Evolutionary conservation across 1,284 basidiomycete species (phyloP).

Genomic region (Mycena sp.): DNA sequence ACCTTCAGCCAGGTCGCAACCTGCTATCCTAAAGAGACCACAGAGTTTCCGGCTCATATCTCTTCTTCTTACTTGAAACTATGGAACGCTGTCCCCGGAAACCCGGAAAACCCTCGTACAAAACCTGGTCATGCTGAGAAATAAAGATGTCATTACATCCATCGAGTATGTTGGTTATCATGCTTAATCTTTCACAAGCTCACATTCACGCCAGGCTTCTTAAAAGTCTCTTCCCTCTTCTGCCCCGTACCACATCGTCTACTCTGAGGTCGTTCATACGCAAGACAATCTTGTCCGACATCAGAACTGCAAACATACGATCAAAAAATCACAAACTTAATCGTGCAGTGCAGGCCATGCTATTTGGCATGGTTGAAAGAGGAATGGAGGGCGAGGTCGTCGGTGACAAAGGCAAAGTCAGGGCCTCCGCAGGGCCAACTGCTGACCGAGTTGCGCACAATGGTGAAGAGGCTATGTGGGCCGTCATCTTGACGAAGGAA

Average conservation of each 20-base stretch:
- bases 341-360: slow-evolving; percentile 93
- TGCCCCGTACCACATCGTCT: slow-evolving; percentile 90
- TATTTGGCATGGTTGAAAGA: slow-evolving; percentile 96
- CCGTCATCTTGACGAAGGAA: slow-evolving; percentile 93
- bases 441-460: slow-evolving; percentile 55
- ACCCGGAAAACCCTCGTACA: slow-evolving; percentile 86
- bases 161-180: slow-evolving; percentile 76
- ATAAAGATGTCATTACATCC: slow-evolving; percentile 92
- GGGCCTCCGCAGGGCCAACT: slow-evolving; percentile 52
- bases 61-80: slow-evolving; percentile 81
- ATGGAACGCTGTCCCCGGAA: slow-evolving; percentile 78
- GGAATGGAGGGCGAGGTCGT: slow-evolving; percentile 85
- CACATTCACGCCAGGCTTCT: slow-evolving; percentile 71
- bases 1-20: slow-evolving; percentile 71
- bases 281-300: slow-evolving; percentile 96
- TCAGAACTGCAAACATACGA: slow-evolving; percentile 90
- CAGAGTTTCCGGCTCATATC: slow-evolving; percentile 83
- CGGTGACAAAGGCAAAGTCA: slow-evolving; percentile 83
- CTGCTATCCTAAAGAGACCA: slow-evolving; percentile 90
- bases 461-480: slow-evolving; percentile 96
- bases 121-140: slow-evolving; percentile 92
- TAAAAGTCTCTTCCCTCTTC: slow-evolving; percentile 91
- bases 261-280: slow-evolving; percentile 87
- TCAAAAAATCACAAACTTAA: slow-evolving; percentile 97
- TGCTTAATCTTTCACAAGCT: neutral